Conservation (phyloP, 139 green algal genomes). For the Closterium sp. region DNA sequence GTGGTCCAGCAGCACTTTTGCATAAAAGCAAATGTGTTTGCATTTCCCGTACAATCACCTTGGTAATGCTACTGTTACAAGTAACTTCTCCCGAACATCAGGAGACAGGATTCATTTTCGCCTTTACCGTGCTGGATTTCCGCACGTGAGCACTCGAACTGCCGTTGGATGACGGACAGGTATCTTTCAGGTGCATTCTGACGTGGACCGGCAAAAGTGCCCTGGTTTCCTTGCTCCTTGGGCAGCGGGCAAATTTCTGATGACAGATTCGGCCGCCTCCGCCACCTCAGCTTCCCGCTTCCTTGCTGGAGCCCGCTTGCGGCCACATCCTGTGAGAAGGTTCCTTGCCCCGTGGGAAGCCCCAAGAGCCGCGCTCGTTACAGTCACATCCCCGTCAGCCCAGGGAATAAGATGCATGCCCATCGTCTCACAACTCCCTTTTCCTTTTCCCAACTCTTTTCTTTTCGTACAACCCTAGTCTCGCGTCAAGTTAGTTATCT, state of each 20-base stretch:
- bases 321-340: neutral
- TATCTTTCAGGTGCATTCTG: neutral
- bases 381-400: neutral
- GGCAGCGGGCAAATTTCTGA: neutral
- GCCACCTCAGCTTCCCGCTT: neutral
- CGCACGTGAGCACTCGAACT: neutral
- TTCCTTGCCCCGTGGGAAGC: neutral
- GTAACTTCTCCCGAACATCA: neutral
- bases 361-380: neutral
- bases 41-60: too few relatives aligned
- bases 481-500: too few relatives aligned
- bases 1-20: too few relatives aligned
- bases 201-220: neutral
- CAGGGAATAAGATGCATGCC: neutral
- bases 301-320: neutral
- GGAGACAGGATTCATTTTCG: neutral
- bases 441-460: neutral
- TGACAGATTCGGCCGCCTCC: neutral
- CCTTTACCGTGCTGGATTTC: neutral
- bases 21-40: too few relatives aligned
- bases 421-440: neutral
- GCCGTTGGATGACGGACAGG: neutral
- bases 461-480: neutral
- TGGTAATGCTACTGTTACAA: too few relatives aligned
- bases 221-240: neutral